A percentile compares a stretch with the other conserved stretches of the same genome.
Conservation (phyloP, 768 basidiomycete genomes). For the Gyrodon lividus region DNA sequence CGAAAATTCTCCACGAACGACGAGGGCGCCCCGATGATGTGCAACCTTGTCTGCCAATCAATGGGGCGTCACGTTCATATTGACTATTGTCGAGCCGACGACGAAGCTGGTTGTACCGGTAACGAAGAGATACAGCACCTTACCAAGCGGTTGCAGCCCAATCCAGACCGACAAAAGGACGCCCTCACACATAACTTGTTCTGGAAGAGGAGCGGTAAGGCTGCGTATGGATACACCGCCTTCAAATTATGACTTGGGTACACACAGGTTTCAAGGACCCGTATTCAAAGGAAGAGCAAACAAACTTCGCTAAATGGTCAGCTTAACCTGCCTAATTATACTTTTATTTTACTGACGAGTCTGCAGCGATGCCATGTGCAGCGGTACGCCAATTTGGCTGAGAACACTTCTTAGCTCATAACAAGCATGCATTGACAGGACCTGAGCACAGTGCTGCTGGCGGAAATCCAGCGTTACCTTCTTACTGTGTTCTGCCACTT, state of each 20-base stretch:
- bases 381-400: not conserved
- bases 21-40: slow-evolving; percentile 57
- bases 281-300: slow-evolving; percentile 49
- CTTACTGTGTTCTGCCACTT: slow-evolving; percentile 52
- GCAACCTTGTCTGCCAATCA: slow-evolving; percentile 48
- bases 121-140: slow-evolving; percentile 46
- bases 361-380: slow-evolving; percentile 45
- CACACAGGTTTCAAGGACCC: slow-evolving; percentile 54
- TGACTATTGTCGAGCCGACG: slow-evolving; percentile 46
- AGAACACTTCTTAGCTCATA: not conserved
- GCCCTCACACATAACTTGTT: slow-evolving; percentile 48
- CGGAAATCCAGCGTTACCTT: slow-evolving; percentile 43
- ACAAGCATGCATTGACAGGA: slow-evolving; percentile 34
- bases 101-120: slow-evolving; percentile 31
- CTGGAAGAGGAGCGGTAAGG: slow-evolving; percentile 50
- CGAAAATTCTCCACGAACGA: slow-evolving; percentile 48
- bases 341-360: not conserved
- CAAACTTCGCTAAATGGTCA: slow-evolving; percentile 39
- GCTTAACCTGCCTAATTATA: not conserved
- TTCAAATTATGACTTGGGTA: not conserved
- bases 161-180: slow-evolving; percentile 47
- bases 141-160: slow-evolving; percentile 35
- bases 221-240: not conserved
- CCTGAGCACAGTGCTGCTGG: slow-evolving; percentile 46
- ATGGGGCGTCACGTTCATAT: slow-evolving; percentile 54